These are phyloP conservation scores for Xenoacremonium recifei DNA, from an alignment of 2,329 filamentous ascomycete genomes.

Conservation along the genomic window DNA sequence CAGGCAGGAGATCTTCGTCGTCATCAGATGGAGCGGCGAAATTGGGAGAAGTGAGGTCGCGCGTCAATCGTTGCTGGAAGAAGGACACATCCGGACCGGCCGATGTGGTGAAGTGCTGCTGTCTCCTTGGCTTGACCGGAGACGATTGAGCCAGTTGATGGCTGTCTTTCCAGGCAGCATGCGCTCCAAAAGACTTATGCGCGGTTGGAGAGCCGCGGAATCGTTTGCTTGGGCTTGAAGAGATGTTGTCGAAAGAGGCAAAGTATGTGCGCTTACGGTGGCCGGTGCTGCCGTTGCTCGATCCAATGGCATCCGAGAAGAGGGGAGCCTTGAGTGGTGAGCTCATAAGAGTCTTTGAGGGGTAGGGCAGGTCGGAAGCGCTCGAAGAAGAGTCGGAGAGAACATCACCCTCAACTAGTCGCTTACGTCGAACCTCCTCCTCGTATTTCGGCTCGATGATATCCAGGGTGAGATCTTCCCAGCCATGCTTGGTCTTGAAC, in stretches of 20 bases:
- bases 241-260: conserved; percentile 54
- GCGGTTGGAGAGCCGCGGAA: conserved; percentile 62
- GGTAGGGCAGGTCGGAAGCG: conserved; percentile 74
- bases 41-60: conserved; percentile 59
- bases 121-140: conserved; percentile 74
- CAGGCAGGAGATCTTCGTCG: conserved; percentile 77
- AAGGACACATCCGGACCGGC: conserved; percentile 75
- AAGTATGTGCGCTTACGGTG: conserved; percentile 64
- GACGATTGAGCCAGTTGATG: conserved; percentile 83
- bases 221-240: conserved; percentile 65
- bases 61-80: conserved; percentile 68
- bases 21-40: conserved; percentile 69
- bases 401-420: conserved; percentile 68
- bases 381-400: conserved; percentile 86
- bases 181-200: conserved; percentile 54
- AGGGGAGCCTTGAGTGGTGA: conserved; percentile 80
- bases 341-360: conserved; percentile 69
- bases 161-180: conserved; percentile 71
- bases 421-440: conserved; percentile 73
- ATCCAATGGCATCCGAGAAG: conserved; percentile 79
- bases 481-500: conserved; percentile 95
- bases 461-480: conserved; percentile 85
- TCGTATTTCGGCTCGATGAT: conserved; percentile 82
- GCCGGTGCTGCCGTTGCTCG: conserved; percentile 65
- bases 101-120: conserved; percentile 71